Evolutionary conservation across 225 moss, liverwort and hornwort genomes (phyloP), one percentile per base, ranked within the genome.

Genomic region (Straminergon stramineum): DNA sequence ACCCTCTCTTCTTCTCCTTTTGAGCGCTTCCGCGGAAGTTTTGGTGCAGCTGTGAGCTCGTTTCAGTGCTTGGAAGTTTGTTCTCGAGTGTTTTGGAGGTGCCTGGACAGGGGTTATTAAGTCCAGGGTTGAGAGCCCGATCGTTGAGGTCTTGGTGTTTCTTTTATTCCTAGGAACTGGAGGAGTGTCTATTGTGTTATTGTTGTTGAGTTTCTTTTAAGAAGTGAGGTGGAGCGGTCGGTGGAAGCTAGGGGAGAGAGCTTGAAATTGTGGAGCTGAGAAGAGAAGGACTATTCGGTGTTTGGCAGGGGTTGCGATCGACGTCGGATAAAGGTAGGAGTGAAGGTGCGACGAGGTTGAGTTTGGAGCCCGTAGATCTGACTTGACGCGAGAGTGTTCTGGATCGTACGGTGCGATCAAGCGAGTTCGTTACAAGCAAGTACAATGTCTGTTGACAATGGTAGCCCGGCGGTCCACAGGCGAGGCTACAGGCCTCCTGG

Each of bases 371-470:
- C 60, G 62, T 88, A 45, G 93, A 92, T 93, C 93, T 88, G 87
- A 53, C 67, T 83, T 60, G 70, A 65, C 66, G 81, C 32, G 69
- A 37, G 51, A 51, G 41, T 64, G 82, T 85, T 70, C 62, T 67
- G 85, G 64, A 80, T 66, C 74, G 80, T 10, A 58, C 52, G 16
- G 68, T 74, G 87, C 10, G 82, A 84, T 77, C 70, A 81, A 82
- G 87, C 55, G 75, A 90, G 91, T 34, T 87, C 28, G 64, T 88
- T 75, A 13, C 75, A 67, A 87, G 80, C 74, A 24, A 91, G 91
- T 73, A 93, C 92, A 94, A 97, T 99, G 98, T 96, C 98, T 93
- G 96, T 99, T 88, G 97, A 99, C 91, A 96, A 90, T 89, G 93
- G 93, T 17, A 90, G 93, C 88, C 95, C 96, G 89, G 96, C 94